Evolutionary conservation across 2,329 filamentous ascomycete species (phyloP), one percentile per base, ranked within the genome.

Genomic region (Stemphylium beticola): DNA sequence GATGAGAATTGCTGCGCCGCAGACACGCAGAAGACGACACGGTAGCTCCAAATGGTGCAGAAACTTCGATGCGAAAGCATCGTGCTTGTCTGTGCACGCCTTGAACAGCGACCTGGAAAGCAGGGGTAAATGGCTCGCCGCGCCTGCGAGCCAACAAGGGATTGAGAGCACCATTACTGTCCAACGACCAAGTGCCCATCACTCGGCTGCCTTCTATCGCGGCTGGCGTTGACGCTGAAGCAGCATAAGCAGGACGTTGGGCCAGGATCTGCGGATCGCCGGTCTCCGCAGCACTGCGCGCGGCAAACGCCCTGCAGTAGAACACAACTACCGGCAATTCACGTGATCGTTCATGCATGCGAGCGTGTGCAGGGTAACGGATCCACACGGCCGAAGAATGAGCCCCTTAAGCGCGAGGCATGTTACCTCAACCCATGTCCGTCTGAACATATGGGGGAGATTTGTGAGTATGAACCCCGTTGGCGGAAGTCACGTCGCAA

Each of bases 261-360:
- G 44, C 22, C 24, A 15, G 31, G 20, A 42, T 31, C 5, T 42
- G 15, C 15, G 11, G 24, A 42, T 47, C 22, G 33, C 44, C 22
- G 6, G 11, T 34, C 32, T 47, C 15, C 8, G 22, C 22, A 24
- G 5, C 22, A 24, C 22, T 47, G 34, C 32, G 34, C 34, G 33
- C 24, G 24, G 44, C 34, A 38, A 31, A 47, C 44, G 44, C 44
- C 44, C 24, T 24, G 22, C 22, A 24, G 22, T 24, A 15, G 29
- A 22, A 39, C 12, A 24, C 44, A 20, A 31, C n/a, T 7, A 2
- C 24, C 34, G 20, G 34, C 15, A 20, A 47, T 22, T 6, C 24
- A 39, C 24, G 44, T 47, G 34, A 32, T 15, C 34, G 24, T 47
- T 38, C n/a, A 39, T 47, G 34, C 34, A 47, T 47, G 34, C 34